Percentiles rank a stretch among this genome's conserved stretches.
phyloP scores from a whole-genome alignment of 345 rosid genomes.

The Linum usitatissimum region DNA sequence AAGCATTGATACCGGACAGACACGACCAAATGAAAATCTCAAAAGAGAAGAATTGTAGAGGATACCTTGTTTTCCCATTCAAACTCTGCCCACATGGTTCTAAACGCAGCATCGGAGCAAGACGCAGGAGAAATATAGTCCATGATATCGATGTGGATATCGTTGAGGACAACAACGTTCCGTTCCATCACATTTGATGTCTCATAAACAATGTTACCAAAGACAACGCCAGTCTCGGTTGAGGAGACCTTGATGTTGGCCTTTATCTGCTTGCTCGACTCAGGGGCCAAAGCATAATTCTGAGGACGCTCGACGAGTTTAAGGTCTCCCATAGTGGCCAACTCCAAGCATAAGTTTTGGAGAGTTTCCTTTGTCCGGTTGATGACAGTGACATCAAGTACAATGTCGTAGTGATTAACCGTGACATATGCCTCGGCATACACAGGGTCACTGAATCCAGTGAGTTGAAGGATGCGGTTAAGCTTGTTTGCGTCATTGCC shows the following conservation, averaged over 20 bases:
- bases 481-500: conserved; percentile 91
- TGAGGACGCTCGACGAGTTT: conserved; percentile 99
- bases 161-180: conserved; percentile 81
- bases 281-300: conserved; percentile 94
- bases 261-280: conserved; percentile 90
- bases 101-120: conserved; percentile 80
- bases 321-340: conserved; percentile 99
- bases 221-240: conserved; percentile 94
- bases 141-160: conserved; percentile 93
- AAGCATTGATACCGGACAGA: not conserved
- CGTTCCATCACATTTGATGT: conserved; percentile 84
- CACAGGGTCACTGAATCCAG: conserved; percentile 98
- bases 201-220: conserved; percentile 94
- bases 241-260: conserved; percentile 98
- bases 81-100: conserved; percentile 98
- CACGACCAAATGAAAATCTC: not conserved
- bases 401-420: conserved; percentile 93
- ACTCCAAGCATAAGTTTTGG: conserved; percentile 90
- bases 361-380: conserved; percentile 97
- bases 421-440: conserved; percentile 99
- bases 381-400: conserved; percentile 88
- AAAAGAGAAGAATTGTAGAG: not conserved
- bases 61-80: conserved; percentile 99
- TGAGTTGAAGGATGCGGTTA: conserved; percentile 93
- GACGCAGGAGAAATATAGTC: conserved; percentile 94